A percentile compares a stretch with the other conserved stretches of the same genome.
These are phyloP conservation scores for Polymyxa betae DNA, from an alignment of 208 protist species.

Conservation along the genomic window DNA sequence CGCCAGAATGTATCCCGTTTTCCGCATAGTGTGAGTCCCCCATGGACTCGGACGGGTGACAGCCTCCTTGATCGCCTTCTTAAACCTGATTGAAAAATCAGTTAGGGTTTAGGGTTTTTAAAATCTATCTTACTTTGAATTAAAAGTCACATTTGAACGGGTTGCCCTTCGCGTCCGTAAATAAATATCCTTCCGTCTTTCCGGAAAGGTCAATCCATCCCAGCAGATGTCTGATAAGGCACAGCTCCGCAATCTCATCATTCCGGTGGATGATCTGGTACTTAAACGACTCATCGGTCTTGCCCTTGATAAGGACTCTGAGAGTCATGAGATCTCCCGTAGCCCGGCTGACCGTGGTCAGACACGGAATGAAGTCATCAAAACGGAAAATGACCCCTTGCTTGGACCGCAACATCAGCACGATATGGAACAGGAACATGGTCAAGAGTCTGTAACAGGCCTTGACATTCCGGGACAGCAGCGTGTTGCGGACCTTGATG, in stretches of 20 bases:
- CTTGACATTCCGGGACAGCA: neutral
- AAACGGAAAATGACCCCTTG: neutral
- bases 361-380: neutral
- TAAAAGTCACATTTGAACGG: too few relatives aligned
- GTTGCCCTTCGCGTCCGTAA: too few relatives aligned
- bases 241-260: neutral
- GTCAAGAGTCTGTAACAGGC: neutral
- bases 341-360: neutral
- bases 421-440: constrained; percentile 25
- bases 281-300: neutral
- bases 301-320: constrained; percentile 16
- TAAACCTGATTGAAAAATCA: too few relatives aligned
- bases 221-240: constrained; percentile 35
- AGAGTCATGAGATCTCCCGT: neutral
- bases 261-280: neutral
- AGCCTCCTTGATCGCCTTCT: too few relatives aligned
- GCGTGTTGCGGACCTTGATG: neutral
- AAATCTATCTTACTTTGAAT: too few relatives aligned
- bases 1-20: too few relatives aligned
- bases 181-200: too few relatives aligned
- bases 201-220: too few relatives aligned
- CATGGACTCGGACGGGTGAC: too few relatives aligned
- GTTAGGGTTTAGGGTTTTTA: too few relatives aligned
- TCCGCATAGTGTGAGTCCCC: too few relatives aligned
- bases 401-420: neutral